A percentile compares a stretch with the other conserved stretches of the same genome.
Evolutionary conservation across 2,329 filamentous ascomycete species (phyloP).

Genomic region (Arachnomyces sp.): DNA sequence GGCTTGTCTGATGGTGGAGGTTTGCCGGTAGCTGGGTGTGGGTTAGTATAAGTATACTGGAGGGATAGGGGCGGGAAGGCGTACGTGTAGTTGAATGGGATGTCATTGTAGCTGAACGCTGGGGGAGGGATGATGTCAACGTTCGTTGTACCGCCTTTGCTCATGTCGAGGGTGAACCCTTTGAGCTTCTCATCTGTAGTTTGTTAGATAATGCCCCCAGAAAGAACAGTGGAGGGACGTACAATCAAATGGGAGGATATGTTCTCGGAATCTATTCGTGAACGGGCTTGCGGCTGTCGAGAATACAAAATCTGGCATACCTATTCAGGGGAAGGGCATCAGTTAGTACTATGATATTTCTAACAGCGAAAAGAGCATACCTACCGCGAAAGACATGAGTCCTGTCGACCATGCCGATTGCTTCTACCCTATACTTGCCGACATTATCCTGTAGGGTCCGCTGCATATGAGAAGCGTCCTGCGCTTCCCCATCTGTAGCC

Average conservation of each 20-base stretch:
- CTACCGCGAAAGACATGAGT: slow-evolving; percentile 78
- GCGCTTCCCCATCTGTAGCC: slow-evolving; percentile 26
- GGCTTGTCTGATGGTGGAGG: slow-evolving; percentile 63
- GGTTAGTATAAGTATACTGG: slow-evolving; percentile 12
- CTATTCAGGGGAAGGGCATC: slow-evolving; percentile 28
- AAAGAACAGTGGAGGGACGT: slow-evolving; percentile 18
- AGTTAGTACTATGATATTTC: slow-evolving; percentile 2
- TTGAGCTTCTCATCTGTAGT: slow-evolving; percentile 49
- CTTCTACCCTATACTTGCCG: slow-evolving; percentile 58
- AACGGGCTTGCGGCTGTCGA: slow-evolving; percentile 62
- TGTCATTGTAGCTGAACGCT: slow-evolving; percentile 63
- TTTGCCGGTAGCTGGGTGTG: slow-evolving; percentile 66
- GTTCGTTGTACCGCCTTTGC: slow-evolving; percentile 51
- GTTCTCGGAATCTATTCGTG: slow-evolving; percentile 62
- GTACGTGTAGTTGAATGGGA: slow-evolving; percentile 60
- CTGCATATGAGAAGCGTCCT: slow-evolving; percentile 50
- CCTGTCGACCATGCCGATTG: slow-evolving; percentile 64
- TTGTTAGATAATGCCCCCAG: not conserved
- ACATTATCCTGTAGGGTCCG: slow-evolving; percentile 64
- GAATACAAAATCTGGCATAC: slow-evolving; percentile 79
- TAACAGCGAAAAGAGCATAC: slow-evolving; percentile 6
- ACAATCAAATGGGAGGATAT: slow-evolving; percentile 66
- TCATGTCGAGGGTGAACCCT: slow-evolving; percentile 60
- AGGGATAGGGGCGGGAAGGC: slow-evolving; percentile 6
- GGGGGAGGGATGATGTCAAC: slow-evolving; percentile 73